A percentile compares a stretch with the other conserved stretches of the same genome.
phyloP scores from a whole-genome alignment of 1,284 basidiomycete genomes.

The Rugosomyces carneus region DNA sequence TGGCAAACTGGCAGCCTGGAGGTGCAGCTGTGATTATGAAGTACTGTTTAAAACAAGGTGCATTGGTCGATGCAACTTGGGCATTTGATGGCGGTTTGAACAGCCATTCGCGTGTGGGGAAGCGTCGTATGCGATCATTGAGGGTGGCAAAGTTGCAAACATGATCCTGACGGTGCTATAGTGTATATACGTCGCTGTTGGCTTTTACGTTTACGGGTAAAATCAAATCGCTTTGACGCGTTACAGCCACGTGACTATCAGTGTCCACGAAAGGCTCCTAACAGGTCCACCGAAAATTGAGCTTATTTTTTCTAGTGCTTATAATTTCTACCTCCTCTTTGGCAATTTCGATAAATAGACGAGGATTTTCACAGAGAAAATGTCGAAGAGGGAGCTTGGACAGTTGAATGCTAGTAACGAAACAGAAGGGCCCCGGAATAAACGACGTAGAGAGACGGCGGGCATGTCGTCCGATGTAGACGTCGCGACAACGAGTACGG shows the following conservation, averaged over 20 bases:
- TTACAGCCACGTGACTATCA: constrained; percentile 17
- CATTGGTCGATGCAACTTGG: constrained; percentile 44
- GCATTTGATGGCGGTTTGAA: constrained; percentile 72
- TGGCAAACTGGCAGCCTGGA: constrained; percentile 40
- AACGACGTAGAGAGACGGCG: constrained; percentile 58
- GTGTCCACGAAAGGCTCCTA: constrained; percentile 6
- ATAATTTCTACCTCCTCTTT: background rate
- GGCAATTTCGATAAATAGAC: background rate
- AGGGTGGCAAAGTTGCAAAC: constrained; percentile 32
- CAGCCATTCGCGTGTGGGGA: constrained; percentile 61
- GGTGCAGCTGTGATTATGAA: constrained; percentile 42
- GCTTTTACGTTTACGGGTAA: background rate
- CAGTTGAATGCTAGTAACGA: constrained; percentile 43
- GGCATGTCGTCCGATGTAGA: constrained; percentile 32
- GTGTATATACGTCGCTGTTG: background rate
- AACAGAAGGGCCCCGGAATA: constrained; percentile 53
- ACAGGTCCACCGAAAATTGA: constrained; percentile 11
- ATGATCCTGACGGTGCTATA: background rate
- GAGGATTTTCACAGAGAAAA: constrained; percentile 17
- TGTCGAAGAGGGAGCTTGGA: constrained; percentile 66
- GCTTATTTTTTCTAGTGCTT: constrained; percentile 8
- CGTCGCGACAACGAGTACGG: constrained; percentile 28
- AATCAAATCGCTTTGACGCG: constrained; percentile 7
- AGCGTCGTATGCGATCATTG: constrained; percentile 35
- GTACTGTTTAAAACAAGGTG: constrained; percentile 30